Conservation (phyloP, 768 basidiomycete species). For the Mycena amicta region DNA sequence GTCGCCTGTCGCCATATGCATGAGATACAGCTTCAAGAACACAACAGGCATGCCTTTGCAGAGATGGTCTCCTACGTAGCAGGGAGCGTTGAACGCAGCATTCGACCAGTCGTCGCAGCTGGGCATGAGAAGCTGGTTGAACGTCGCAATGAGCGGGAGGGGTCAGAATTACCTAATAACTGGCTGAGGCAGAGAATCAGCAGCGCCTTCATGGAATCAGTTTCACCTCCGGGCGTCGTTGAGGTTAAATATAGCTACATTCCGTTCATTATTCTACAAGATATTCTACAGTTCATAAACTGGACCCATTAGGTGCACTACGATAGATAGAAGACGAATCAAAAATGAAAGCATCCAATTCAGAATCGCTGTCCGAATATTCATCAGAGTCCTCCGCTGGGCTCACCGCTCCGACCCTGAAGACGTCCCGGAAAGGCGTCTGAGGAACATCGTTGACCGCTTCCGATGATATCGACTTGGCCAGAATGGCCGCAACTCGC, state of each 20-base stretch:
- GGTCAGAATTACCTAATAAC: too few species aligned
- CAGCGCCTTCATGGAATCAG: too few species aligned
- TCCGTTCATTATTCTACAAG: too few species aligned
- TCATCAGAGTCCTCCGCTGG: constrained; percentile 45
- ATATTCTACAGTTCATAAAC: constrained; percentile 29
- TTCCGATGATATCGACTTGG: constrained; percentile 68
- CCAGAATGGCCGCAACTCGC: constrained; percentile 79
- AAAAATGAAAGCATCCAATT: constrained; percentile 64
- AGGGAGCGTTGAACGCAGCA: background rate
- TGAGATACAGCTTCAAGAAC: background rate
- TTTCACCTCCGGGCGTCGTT: too few species aligned
- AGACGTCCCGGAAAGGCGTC: constrained; percentile 81
- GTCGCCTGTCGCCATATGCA: background rate
- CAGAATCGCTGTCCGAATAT: constrained; percentile 48
- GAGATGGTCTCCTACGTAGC: background rate
- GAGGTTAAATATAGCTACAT: too few species aligned
- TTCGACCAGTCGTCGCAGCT: background rate
- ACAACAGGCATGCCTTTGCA: background rate
- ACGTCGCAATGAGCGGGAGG: too few species aligned
- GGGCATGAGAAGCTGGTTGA: too few species aligned
- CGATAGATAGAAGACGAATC: constrained; percentile 54
- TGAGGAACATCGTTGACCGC: constrained; percentile 61
- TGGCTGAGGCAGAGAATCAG: too few species aligned
- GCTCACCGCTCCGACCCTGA: constrained; percentile 54
- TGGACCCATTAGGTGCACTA: constrained; percentile 49